Conservation (phyloP, 2,329 filamentous ascomycete genomes). For the Helicocarpus griseus region DNA sequence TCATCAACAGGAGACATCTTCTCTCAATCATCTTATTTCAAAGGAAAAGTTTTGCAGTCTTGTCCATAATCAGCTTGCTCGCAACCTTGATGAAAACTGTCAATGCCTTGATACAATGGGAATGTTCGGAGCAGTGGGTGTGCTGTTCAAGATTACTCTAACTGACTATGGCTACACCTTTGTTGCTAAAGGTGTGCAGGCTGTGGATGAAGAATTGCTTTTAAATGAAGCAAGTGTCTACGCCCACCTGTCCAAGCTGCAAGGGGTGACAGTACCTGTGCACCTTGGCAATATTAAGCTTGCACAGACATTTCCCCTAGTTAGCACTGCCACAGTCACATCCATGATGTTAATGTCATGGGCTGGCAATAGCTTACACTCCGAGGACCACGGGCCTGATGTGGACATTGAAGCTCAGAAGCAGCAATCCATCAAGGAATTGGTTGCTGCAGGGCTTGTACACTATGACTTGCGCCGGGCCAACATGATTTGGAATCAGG, state of each 20-base stretch:
- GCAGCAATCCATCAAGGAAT: neutral
- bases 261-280: neutral
- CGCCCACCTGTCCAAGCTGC: neutral
- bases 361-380: neutral
- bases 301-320: neutral
- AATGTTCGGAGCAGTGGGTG: neutral
- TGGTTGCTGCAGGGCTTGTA: neutral
- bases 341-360: conserved; percentile 6
- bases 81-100: conserved; percentile 1
- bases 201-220: neutral
- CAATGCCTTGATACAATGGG: neutral
- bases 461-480: neutral
- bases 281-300: neutral
- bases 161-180: conserved; percentile 3
- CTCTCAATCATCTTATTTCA: neutral
- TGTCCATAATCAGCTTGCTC: neutral
- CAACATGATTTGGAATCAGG: neutral
- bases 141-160: conserved; percentile 3
- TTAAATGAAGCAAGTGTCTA: neutral
- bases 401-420: neutral
- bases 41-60: neutral
- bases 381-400: neutral
- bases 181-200: conserved; percentile 1
- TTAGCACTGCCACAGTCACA: neutral
- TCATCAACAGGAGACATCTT: neutral